These are phyloP conservation scores for Lepiota brunneoincarnata DNA, from an alignment of 768 basidiomycete genomes.

Conservation along the genomic window DNA sequence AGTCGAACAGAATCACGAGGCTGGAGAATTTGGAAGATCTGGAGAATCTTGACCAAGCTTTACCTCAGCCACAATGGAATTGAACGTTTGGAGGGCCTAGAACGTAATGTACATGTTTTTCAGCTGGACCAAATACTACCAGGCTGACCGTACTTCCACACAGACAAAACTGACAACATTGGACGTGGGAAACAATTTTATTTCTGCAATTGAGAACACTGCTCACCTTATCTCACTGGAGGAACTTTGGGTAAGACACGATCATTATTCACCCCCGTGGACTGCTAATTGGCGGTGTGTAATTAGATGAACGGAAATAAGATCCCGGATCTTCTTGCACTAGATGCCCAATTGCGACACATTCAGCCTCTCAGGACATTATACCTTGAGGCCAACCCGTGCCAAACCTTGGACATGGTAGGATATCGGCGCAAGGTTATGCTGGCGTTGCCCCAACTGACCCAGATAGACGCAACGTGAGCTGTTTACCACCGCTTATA, in stretches of 20 bases:
- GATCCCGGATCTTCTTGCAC: constrained; percentile 63
- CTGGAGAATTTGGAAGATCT: constrained; percentile 79
- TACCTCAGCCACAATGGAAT: constrained; percentile 96
- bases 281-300: constrained; percentile 5
- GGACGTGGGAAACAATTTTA: constrained; percentile 85
- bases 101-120: constrained; percentile 63
- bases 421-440: constrained; percentile 89
- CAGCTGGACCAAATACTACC: neutral
- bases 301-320: constrained; percentile 83
- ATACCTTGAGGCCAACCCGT: constrained; percentile 95
- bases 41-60: constrained; percentile 75
- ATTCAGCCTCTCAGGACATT: constrained; percentile 74
- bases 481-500: constrained; percentile 28
- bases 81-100: constrained; percentile 77
- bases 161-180: constrained; percentile 75
- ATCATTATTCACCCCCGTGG: neutral
- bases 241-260: constrained; percentile 83
- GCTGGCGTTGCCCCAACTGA: constrained; percentile 81
- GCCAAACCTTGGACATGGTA: constrained; percentile 73
- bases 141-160: neutral
- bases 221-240: constrained; percentile 76
- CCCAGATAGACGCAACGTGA: constrained; percentile 95
- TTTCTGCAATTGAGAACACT: constrained; percentile 76
- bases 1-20: constrained; percentile 90
- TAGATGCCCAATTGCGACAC: constrained; percentile 65